These are phyloP conservation scores for Stylonectria norvegica DNA, from an alignment of 2,329 filamentous ascomycete species.

Conservation along the genomic window DNA sequence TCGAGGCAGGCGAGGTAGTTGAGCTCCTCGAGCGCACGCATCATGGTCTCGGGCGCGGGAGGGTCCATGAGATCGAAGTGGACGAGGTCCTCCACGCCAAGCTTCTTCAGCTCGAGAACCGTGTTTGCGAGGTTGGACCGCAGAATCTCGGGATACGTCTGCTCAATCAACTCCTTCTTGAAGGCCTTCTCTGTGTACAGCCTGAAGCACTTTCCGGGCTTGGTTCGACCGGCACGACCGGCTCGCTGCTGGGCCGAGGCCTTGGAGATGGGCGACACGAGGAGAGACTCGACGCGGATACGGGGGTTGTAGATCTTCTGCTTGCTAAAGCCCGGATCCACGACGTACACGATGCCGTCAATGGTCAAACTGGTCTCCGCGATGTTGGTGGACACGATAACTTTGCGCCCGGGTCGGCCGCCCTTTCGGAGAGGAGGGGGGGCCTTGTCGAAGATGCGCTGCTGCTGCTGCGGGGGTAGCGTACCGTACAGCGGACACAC, in stretches of 20 bases:
- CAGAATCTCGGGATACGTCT: constrained; percentile 94
- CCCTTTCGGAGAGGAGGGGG: constrained; percentile 69
- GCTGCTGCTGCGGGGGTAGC: constrained; percentile 87
- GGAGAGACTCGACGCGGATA: constrained; percentile 89
- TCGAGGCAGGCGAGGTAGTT: constrained; percentile 97
- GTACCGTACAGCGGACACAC: constrained; percentile 95
- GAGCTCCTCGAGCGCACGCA: constrained; percentile 94
- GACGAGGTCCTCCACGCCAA: constrained; percentile 90
- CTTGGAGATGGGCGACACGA: constrained; percentile 98
- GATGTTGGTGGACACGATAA: constrained; percentile 94
- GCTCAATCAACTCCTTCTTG: constrained; percentile 96
- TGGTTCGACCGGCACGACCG: constrained; percentile 97
- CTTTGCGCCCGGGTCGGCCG: constrained; percentile 86
- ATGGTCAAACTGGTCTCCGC: constrained; percentile 97
- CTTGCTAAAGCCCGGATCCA: constrained; percentile 99
- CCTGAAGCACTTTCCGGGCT: constrained; percentile 96
- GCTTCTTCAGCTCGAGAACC: constrained; percentile 93
- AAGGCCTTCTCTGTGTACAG: constrained; percentile 94
- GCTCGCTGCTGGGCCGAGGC: constrained; percentile 95
- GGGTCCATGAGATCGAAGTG: constrained; percentile 99
- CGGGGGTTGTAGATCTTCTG: constrained; percentile 99
- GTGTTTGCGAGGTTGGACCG: constrained; percentile 93
- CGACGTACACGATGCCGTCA: constrained; percentile 97
- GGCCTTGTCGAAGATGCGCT: constrained; percentile 89
- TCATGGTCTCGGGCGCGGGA: constrained; percentile 94